phyloP scores from a whole-genome alignment of 2,329 filamentous ascomycete genomes.

The Epicoccum sorghinum region DNA sequence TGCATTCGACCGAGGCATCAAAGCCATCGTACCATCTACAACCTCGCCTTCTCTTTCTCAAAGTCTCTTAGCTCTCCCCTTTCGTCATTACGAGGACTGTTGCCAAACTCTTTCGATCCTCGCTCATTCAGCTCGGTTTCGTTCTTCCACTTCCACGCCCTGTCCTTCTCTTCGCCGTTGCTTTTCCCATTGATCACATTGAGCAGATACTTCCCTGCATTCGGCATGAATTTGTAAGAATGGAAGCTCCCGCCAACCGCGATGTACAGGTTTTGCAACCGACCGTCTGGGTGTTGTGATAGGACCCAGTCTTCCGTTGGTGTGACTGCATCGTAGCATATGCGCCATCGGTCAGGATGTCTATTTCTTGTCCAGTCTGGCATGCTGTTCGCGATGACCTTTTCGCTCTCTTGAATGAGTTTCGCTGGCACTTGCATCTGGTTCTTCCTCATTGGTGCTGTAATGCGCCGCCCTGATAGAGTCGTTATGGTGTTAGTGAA shows the following conservation, averaged over 20 bases:
- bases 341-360: conserved; percentile 51
- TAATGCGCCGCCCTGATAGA: conserved; percentile 58
- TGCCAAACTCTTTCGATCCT: conserved; percentile 28
- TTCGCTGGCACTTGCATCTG: conserved; percentile 52
- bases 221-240: conserved; percentile 69
- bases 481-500: conserved; percentile 61
- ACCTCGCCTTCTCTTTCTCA: conserved; percentile 12
- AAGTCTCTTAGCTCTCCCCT: conserved; percentile 23
- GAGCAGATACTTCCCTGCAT: conserved; percentile 65
- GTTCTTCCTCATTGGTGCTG: conserved; percentile 54
- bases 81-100: conserved; percentile 10
- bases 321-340: conserved; percentile 67
- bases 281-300: conserved; percentile 56
- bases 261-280: conserved; percentile 61
- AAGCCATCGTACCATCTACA: neutral
- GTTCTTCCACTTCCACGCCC: conserved; percentile 46
- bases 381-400: conserved; percentile 37
- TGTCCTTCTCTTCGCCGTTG: conserved; percentile 47
- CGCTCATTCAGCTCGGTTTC: conserved; percentile 21
- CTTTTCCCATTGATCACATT: conserved; percentile 47
- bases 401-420: conserved; percentile 52
- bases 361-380: conserved; percentile 42
- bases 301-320: conserved; percentile 69
- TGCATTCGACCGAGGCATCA: too few relatives aligned
- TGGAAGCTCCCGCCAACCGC: conserved; percentile 68